Evolutionary conservation across 1,139 yeast genomes (phyloP), one percentile per base, ranked within the genome.

Genomic region (Diutina scorzettiae): DNA sequence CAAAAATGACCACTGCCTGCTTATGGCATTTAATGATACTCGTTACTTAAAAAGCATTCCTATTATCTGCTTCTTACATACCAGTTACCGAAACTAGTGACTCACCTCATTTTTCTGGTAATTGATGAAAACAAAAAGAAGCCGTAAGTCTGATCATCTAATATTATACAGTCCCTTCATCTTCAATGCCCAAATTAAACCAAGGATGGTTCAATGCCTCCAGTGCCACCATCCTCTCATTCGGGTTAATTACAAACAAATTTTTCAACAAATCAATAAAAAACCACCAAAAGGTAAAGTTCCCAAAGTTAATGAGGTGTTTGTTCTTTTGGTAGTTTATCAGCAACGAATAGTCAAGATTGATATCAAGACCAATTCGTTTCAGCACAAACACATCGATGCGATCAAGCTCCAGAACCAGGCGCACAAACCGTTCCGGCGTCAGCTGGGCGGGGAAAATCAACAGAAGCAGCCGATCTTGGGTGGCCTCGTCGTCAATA

Each of bases 121-220:
- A n/a, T n/a, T n/a, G n/a, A n/a, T n/a, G n/a, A n/a, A n/a, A n/a
- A n/a, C n/a, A n/a, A n/a, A n/a, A n/a, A n/a, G n/a, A n/a, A n/a
- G n/a, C n/a, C n/a, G n/a, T n/a, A n/a, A n/a, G n/a, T n/a, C n/a
- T n/a, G n/a, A n/a, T n/a, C n/a, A n/a, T n/a, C n/a, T n/a, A n/a
- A n/a, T n/a, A n/a, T 23, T 30, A 32, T 9, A 32, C 37, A 3
- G 81, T 76, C n/a, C 84, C 91, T 52, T 81, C 89, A 59, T 81
- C 93, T 51, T 78, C 75, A 43, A 81, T 78, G 27, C 91, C 93
- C 53, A 70, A 68, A 51, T 75, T 73, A 57, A 83, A 82, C 89
- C 91, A 82, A 44, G 79, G 80, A 57, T 82, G 91, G 42, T 75
- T 72, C 59, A 82, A 62, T 1, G 89, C 87, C 44, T 80, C 84